Evolutionary conservation across 768 basidiomycete species (phyloP), one percentile per base, ranked within the genome.

Genomic region (Antrodiella citrinella): DNA sequence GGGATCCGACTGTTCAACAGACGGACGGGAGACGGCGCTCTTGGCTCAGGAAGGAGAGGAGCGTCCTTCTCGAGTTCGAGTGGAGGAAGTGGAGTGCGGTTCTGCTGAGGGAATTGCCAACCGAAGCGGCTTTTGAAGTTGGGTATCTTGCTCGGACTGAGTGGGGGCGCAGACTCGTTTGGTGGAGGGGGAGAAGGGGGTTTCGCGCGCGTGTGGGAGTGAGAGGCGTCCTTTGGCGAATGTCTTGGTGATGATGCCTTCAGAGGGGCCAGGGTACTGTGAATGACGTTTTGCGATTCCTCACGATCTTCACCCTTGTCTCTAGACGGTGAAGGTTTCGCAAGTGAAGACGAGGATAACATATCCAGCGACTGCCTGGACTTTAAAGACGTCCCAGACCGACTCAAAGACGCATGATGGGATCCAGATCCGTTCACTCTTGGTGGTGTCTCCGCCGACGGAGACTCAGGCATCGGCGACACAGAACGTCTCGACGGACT

Each of bases 21-120:
- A n/a, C n/a, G n/a, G n/a, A n/a, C n/a, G n/a, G n/a, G n/a, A n/a
- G n/a, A n/a, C n/a, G n/a, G n/a, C n/a, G n/a, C n/a, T n/a, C n/a
- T n/a, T n/a, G n/a, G n/a, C n/a, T n/a, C n/a, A n/a, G n/a, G n/a
- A n/a, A n/a, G n/a, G n/a, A n/a, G n/a, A n/a, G n/a, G 57, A 2
- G 62, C 51, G 35, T 72, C 69, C 1, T 69, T 49, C 48, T 74
- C 70, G n/a, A n/a, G n/a, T n/a, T n/a, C n/a, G 13, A 76, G 60
- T 1, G 73, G 69, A 26, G 73, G 68, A 19, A 77, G 65, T 35
- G 51, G 56, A 1, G 55, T 47, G 41, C 59, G 60, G 10, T 51
- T 57, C n/a, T n/a, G n/a, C 38, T 68, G 68, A 4, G 69, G 63
- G 42, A 72, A 70, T 44, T 68, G 62, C 70, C 71, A 75, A 11